Percentiles rank a stretch among this genome's conserved stretches.
phyloP scores from a whole-genome alignment of 2,329 filamentous ascomycete species.

The Fusarium papillatum region DNA sequence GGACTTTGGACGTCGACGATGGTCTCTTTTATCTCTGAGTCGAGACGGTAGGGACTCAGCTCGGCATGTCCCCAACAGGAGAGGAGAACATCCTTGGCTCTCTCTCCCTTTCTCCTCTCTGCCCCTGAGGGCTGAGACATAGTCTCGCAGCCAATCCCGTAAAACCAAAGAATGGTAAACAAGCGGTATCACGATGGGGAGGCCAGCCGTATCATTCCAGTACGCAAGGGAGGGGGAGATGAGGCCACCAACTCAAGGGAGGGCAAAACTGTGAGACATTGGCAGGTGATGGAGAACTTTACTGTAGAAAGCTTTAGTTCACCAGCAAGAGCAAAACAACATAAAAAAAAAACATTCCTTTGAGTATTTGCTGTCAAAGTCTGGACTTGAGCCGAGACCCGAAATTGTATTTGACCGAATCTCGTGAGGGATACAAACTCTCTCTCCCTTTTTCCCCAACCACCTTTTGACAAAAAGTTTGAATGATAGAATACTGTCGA shows the following conservation, averaged over 20 bases:
- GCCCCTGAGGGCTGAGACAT: conserved; percentile 17
- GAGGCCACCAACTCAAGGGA: conserved; percentile 27
- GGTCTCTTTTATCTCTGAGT: conserved; percentile 39
- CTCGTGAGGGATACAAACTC: neutral
- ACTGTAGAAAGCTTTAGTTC: neutral
- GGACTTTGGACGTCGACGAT: conserved; percentile 1
- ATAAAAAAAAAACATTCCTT: neutral
- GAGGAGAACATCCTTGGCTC: neutral
- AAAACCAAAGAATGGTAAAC: conserved; percentile 31
- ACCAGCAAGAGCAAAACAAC: neutral
- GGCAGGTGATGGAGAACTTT: neutral
- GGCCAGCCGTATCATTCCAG: conserved; percentile 25
- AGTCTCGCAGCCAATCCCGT: conserved; percentile 18
- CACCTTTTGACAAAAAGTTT: neutral
- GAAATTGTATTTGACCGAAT: neutral
- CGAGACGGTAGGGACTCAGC: neutral
- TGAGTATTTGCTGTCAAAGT: neutral
- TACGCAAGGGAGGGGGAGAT: conserved; percentile 35
- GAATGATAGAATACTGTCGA: neutral
- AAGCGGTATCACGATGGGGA: conserved; percentile 13
- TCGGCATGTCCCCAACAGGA: neutral
- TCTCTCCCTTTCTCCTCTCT: neutral
- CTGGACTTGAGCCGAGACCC: neutral
- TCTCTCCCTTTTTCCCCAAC: neutral
- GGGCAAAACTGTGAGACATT: conserved; percentile 1